Evolutionary conservation across 805 yeast species (phyloP).

Genomic region (Wickerhamomyces rabaulensis): DNA sequence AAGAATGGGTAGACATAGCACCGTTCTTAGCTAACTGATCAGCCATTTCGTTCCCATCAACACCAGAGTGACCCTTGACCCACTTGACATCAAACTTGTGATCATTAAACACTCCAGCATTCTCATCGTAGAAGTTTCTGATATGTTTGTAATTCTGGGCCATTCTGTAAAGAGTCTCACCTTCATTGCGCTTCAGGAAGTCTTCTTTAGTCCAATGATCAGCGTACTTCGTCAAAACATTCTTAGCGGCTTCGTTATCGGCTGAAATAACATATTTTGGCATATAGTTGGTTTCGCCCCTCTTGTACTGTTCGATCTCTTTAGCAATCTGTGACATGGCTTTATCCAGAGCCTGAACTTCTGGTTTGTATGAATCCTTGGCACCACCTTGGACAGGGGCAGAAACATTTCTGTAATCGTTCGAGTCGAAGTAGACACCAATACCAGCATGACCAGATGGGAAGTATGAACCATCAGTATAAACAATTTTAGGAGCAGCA

Average conservation of each 20-base stretch:
- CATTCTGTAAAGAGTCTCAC: conserved; percentile 28
- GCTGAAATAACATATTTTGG: conserved; percentile 43
- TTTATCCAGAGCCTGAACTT: conserved; percentile 56
- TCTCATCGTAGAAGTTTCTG: conserved; percentile 29
- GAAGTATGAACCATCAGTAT: conserved; percentile 72
- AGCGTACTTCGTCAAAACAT: conserved; percentile 54
- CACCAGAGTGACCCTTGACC: conserved; percentile 71
- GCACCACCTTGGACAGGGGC: conserved; percentile 40
- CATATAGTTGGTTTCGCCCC: conserved; percentile 11
- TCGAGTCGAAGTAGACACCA: conserved; percentile 66
- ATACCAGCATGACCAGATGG: conserved; percentile 68
- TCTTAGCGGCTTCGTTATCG: conserved; percentile 67
- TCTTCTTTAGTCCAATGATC: conserved; percentile 50
- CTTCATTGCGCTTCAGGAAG: conserved; percentile 38
- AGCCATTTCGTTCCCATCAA: conserved; percentile 70
- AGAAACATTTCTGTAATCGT: conserved; percentile 49
- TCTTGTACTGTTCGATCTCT: conserved; percentile 26
- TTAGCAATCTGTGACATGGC: conserved; percentile 42
- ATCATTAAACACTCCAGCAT: conserved; percentile 21
- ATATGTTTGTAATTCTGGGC: conserved; percentile 38
- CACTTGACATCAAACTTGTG: conserved; percentile 44
- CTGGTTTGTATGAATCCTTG: conserved; percentile 81
- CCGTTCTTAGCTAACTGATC: conserved; percentile 71
- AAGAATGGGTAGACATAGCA: too few species aligned
- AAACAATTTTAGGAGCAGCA: conserved; percentile 30